A percentile compares a stretch with the other conserved stretches of the same genome.
Conservation (phyloP, 148 eudicot species). For the Diospyros lotus region DNA sequence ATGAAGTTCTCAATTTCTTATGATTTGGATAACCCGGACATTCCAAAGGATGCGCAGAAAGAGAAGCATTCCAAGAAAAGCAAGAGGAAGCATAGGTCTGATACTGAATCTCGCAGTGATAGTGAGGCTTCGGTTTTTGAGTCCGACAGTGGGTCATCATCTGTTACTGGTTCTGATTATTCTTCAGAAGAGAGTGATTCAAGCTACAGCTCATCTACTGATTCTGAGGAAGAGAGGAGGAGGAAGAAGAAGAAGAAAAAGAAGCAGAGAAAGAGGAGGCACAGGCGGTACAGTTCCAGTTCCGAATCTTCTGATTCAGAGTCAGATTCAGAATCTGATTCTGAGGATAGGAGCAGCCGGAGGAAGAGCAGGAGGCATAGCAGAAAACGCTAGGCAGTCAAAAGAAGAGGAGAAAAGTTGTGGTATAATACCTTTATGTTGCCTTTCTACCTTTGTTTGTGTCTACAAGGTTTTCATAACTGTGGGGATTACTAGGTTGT, state of each 20-base stretch:
- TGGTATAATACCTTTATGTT: not conserved
- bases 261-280: constrained; percentile 47
- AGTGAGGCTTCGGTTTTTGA: constrained; percentile 76
- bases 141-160: constrained; percentile 54
- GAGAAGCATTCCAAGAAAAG: constrained; percentile 48
- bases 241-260: constrained; percentile 43
- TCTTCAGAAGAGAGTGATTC: constrained; percentile 67
- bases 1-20: constrained; percentile 45
- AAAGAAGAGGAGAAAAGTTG: not conserved
- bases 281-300: constrained; percentile 56
- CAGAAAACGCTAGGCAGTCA: constrained; percentile 32
- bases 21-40: constrained; percentile 61
- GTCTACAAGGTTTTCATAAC: not conserved
- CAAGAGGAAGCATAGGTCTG: constrained; percentile 71
- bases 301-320: constrained; percentile 73
- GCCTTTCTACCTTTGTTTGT: not conserved
- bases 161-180: constrained; percentile 54
- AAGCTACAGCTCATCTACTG: constrained; percentile 62
- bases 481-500: not conserved
- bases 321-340: constrained; percentile 67
- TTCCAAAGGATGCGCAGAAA: constrained; percentile 31
- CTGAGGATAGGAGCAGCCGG: constrained; percentile 43
- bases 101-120: constrained; percentile 52
- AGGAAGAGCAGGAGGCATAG: constrained; percentile 67
- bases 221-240: constrained; percentile 68